Evolutionary conservation across 805 yeast species (phyloP).

Genomic region (Ogataea degrootiae): DNA sequence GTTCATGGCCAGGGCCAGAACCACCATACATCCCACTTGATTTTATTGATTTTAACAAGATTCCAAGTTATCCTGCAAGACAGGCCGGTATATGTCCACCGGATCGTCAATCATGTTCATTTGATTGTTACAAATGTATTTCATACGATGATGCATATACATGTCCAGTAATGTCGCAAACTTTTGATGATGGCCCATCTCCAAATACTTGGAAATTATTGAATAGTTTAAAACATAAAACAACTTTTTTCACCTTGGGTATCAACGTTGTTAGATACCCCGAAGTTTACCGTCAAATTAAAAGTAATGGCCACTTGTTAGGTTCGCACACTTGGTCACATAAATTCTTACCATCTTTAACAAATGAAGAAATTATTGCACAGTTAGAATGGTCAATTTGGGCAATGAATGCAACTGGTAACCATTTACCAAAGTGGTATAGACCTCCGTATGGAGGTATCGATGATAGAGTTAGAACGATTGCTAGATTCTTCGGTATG

Average conservation of each 20-base stretch:
- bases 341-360: conserved; percentile 69
- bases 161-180: conserved; percentile 73
- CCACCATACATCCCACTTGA: conserved; percentile 87
- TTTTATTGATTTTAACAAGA: conserved; percentile 51
- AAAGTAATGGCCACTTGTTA: conserved; percentile 65
- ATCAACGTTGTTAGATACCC: conserved; percentile 75
- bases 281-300: conserved; percentile 55
- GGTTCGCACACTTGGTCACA: conserved; percentile 95
- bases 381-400: conserved; percentile 93
- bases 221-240: conserved; percentile 41
- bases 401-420: conserved; percentile 95
- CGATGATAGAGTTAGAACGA: conserved; percentile 78
- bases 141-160: conserved; percentile 71
- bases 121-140: conserved; percentile 80
- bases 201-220: conserved; percentile 61
- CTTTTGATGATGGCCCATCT: conserved; percentile 95
- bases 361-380: conserved; percentile 79
- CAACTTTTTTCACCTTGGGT: conserved; percentile 87
- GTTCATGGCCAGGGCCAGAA: conserved; percentile 76
- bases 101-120: conserved; percentile 61
- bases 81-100: conserved; percentile 55
- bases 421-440: conserved; percentile 85
- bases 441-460: conserved; percentile 97
- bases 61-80: conserved; percentile 49
- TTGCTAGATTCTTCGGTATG: conserved; percentile 80